Base-by-base conservation (phyloP, 2,329 filamentous ascomycete species). In the Coleophoma cylindrospora region DNA sequence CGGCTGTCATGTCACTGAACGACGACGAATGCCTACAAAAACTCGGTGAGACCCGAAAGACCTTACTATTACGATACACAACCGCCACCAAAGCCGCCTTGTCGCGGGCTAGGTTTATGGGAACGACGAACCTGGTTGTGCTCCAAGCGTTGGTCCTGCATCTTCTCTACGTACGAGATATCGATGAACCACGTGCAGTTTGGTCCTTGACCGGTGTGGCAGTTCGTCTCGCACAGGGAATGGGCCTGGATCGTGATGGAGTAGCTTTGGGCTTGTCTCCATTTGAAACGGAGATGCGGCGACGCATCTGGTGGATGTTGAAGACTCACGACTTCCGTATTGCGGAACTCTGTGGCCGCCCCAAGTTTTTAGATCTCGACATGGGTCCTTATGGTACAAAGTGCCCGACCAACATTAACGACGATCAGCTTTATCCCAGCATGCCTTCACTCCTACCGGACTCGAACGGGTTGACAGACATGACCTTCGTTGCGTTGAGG, bases 221-320 rank as follows among this genome's bases (percentile, higher is more conserved):
- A 5, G 72, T 87, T 34, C 76, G 84, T 17, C 80, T 87, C 47
- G 83, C 81, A 1, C 79, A 85, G 61, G 83, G 83, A 60, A 83
- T 87, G 74, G 84, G 84, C 1, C 72, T 86, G 44, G 81, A 86
- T 53, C 74, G 79, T 12, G 83, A 87, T 52, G 82, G 81, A 34
- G 74, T 77, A 52, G 64, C 68, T 15, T 68, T 83, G 6, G 76
- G 75, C 2, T 68, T 86, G 2, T 70, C 76, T 0, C 79, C 81
- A 0, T 84, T 85, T 57, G 82, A 87, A 58, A 78, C 77, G 2
- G 82, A 87, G 61, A 86, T 87, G 73, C 75, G 83, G n/a, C 71
- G 83, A 40, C 72, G 84, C 7, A 70, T 86, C 17, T 87, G 83
- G 83, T 84, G 81, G 81, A 76, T 81, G 59, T 75, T 86, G 22